These are phyloP conservation scores for Vitis hybrid DNA, from an alignment of 177 flowering plant genomes.

Conservation along the genomic window DNA sequence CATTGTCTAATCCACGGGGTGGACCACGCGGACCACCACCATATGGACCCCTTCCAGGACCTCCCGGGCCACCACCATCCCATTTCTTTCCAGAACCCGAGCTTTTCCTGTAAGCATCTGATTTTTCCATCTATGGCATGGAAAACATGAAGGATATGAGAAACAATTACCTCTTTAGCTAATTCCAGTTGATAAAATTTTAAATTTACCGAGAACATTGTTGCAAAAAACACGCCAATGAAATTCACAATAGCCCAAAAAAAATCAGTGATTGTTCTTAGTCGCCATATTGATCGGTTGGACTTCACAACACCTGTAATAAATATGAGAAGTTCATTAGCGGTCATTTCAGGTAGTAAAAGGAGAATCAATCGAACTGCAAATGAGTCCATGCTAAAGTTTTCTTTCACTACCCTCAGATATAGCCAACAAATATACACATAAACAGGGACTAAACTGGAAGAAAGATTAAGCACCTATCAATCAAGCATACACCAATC, in stretches of 20 bases:
- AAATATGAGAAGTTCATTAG: background rate
- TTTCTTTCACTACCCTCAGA: no score
- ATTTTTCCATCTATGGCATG: constrained; percentile 76
- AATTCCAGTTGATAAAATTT: background rate
- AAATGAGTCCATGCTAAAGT: no score
- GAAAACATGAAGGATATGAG: background rate
- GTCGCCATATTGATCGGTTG: constrained; percentile 80
- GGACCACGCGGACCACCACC: constrained; percentile 89
- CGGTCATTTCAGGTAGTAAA: background rate
- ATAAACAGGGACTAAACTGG: no score
- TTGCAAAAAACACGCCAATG: constrained; percentile 67
- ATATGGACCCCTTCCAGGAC: constrained; percentile 86
- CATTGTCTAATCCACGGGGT: constrained; percentile 83
- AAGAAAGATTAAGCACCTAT: background rate
- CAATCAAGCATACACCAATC: background rate
- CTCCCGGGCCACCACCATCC: constrained; percentile 94
- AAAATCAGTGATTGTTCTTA: constrained; percentile 75
- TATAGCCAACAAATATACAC: no score
- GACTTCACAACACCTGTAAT: constrained; percentile 86
- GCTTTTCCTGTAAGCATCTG: constrained; percentile 82
- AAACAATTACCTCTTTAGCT: background rate
- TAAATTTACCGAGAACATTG: constrained; percentile 84
- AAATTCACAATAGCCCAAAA: constrained; percentile 79
- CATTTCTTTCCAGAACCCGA: constrained; percentile 80
- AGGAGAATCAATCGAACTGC: background rate